Evolutionary conservation across 495 filamentous ascomycete genomes (phyloP).

Genomic region (Chaetomidium leptoderma): DNA sequence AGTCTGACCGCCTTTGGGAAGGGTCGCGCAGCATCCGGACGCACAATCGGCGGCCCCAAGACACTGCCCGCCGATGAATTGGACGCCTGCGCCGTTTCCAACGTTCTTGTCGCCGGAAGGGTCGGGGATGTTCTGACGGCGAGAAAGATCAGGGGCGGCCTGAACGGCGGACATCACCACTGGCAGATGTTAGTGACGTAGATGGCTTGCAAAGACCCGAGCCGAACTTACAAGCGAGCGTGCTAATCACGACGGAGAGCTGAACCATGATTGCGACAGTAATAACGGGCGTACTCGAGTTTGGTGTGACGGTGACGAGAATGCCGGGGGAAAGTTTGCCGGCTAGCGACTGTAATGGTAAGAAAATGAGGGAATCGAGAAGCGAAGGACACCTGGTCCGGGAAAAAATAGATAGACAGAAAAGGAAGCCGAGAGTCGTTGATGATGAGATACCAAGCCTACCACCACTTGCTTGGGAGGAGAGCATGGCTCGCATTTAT

Average conservation of each 20-base stretch:
- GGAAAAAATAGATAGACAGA: neutral
- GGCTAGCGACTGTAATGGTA: conserved; percentile 13
- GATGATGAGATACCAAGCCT: neutral
- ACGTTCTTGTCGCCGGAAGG: conserved; percentile 37
- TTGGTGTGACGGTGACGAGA: neutral
- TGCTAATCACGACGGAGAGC: conserved; percentile 18
- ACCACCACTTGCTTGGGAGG: neutral
- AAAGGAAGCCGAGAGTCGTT: neutral
- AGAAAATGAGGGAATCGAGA: neutral
- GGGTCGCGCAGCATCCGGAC: conserved; percentile 37
- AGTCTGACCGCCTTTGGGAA: conserved; percentile 26
- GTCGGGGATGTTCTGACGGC: conserved; percentile 37
- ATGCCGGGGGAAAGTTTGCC: neutral
- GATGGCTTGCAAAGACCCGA: too few relatives aligned
- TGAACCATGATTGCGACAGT: conserved; percentile 24
- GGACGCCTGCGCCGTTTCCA: conserved; percentile 36
- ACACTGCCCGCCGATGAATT: conserved; percentile 46
- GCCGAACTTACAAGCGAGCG: conserved; percentile 21
- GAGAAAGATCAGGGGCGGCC: conserved; percentile 50
- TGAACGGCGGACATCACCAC: conserved; percentile 53
- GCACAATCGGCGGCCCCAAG: conserved; percentile 39
- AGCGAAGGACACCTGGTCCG: conserved; percentile 18
- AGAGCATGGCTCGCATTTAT: neutral
- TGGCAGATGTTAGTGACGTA: neutral
- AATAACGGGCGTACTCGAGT: neutral